Conservation (phyloP, 2,329 filamentous ascomycete species). For the Trichoderma simmonsii region DNA sequence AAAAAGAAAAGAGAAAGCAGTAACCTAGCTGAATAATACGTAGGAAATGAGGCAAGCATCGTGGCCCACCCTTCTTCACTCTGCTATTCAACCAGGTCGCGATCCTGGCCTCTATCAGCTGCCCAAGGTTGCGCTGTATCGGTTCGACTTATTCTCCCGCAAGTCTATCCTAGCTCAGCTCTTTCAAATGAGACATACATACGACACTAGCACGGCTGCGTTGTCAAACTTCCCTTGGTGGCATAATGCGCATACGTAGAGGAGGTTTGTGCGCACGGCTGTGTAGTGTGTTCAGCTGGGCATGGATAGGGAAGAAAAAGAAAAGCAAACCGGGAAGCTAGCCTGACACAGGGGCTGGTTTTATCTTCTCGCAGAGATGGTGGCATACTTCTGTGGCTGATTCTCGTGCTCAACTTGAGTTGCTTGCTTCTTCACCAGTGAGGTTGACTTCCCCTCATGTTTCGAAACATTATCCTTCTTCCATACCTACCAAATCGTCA, state of each 20-base stretch:
- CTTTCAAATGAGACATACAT: conserved; percentile 2
- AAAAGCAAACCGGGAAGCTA: neutral
- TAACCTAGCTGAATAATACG: neutral
- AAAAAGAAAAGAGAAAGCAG: neutral
- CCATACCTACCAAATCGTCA: neutral
- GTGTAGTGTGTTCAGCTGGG: conserved; percentile 8
- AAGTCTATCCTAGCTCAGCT: neutral
- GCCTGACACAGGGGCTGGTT: neutral
- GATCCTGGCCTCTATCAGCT: neutral
- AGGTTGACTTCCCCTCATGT: neutral
- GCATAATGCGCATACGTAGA: neutral
- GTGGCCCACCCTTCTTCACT: neutral
- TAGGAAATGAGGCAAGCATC: neutral
- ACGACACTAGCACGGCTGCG: neutral
- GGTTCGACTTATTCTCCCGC: neutral
- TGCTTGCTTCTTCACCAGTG: neutral
- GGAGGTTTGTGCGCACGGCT: neutral
- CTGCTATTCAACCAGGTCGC: neutral
- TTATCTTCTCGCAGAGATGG: neutral
- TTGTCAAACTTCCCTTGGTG: neutral
- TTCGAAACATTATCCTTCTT: neutral
- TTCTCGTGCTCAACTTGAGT: neutral
- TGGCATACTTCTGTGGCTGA: neutral
- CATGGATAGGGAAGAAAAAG: neutral
- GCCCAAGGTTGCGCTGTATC: neutral